Evolutionary conservation across 2,329 filamentous ascomycete genomes (phyloP), one percentile per base, ranked within the genome.

Genomic region (Lasiodiplodia sp.): DNA sequence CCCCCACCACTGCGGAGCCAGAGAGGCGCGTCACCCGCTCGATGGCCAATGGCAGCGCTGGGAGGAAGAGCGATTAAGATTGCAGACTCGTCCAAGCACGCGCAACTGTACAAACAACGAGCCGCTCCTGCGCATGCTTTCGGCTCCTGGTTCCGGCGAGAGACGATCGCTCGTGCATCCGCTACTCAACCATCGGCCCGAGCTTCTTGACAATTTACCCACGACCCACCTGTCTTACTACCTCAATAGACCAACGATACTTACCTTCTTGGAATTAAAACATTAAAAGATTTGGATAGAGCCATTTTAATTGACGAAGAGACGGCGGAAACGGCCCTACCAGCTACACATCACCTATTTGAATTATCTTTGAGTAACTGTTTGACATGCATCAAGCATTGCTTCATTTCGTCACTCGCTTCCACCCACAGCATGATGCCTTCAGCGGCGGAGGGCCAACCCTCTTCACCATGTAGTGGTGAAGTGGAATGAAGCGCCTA

Each of bases 291-390:
- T 44, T 55, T 52, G 51, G 63, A 66, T 66, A 66, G 51, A 66
- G 63, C 63, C 49, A 37, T 64, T 66, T 66, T 66, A 66, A 66
- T 66, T 66, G 63, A 66, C 51, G 63, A 66, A 55, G 63, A 66
- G 63, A 66, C 63, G 63, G 63, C 63, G 63, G 63, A 44, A 63
- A 66, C 63, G 47, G 60, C 60, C 60, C 60, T 64, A 52, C 12
- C 60, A 51, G 12, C 60, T 10, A 64, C 28, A 34, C 60, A 64
- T 6, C 40, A 37, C 16, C 21, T 14, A 16, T 60, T 44, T 31
- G 28, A 23, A 51, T 21, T 7, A 47, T 47, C 2, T 47, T 47
- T 18, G 44, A n/a, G 11, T n/a, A 18, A 44, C 18, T 44, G 40
- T 44, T 44, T 44, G 40, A 44, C n/a, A 44, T 18, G 40, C 40